Conservation (phyloP, 2,329 filamentous ascomycete genomes). For the Phyllosticta ampelicida region DNA sequence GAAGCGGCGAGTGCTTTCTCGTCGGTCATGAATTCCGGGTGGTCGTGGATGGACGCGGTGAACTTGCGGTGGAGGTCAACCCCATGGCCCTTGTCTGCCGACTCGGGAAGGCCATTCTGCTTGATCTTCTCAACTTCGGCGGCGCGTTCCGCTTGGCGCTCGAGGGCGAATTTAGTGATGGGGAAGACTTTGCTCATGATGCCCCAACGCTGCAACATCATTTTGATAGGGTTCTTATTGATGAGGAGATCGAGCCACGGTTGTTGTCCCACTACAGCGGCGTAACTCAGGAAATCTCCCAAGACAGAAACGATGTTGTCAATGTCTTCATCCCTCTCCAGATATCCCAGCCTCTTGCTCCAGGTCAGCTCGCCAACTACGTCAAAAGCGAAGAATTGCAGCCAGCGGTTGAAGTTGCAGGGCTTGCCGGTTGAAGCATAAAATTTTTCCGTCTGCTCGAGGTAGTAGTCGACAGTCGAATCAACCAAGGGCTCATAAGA, state of each 20-base stretch:
- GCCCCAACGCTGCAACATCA: slow-evolving; percentile 56
- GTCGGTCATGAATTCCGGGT: slow-evolving; percentile 62
- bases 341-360: slow-evolving; percentile 62
- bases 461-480: slow-evolving; percentile 60
- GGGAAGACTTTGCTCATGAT: slow-evolving; percentile 59
- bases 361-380: slow-evolving; percentile 72
- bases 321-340: slow-evolving; percentile 64
- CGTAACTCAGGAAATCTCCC: slow-evolving; percentile 55
- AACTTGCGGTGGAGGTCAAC: slow-evolving; percentile 62
- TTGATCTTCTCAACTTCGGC: slow-evolving; percentile 41
- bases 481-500: slow-evolving; percentile 75
- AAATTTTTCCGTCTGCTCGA: slow-evolving; percentile 38
- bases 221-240: slow-evolving; percentile 63
- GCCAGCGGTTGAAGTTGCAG: slow-evolving; percentile 60
- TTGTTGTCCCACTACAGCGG: slow-evolving; percentile 64
- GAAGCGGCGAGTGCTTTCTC: slow-evolving; percentile 59
- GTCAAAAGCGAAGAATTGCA: slow-evolving; percentile 75
- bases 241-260: slow-evolving; percentile 59
- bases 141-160: slow-evolving; percentile 55
- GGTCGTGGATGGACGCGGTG: slow-evolving; percentile 54
- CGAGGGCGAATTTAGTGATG: slow-evolving; percentile 60
- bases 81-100: slow-evolving; percentile 19
- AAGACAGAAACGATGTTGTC: slow-evolving; percentile 62
- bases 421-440: slow-evolving; percentile 31
- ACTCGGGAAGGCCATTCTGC: slow-evolving; percentile 26